Evolutionary conservation across 176 grass and related monocot species (phyloP), one percentile per base, ranked within the genome.

Genomic region (Oryza longistaminata): DNA sequence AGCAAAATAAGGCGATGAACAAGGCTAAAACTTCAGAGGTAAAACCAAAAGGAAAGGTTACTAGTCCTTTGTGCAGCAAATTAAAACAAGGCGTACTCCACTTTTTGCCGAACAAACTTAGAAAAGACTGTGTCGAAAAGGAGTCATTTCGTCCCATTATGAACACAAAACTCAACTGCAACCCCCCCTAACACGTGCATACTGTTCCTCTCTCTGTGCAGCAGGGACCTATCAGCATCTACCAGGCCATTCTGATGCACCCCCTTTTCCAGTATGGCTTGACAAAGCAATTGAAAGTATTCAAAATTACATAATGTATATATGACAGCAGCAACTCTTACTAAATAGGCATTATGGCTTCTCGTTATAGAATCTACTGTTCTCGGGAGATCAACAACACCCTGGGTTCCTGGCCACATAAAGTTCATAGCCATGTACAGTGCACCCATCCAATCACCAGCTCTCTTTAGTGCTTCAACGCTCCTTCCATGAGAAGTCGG

Each of bases 361-460:
- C 96, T 69, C 87, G 90, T n/a, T 87, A 98, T 98, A 68, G 75
- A 87, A 91, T 90, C 93, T 55, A 98, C 88, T 52, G 84, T 93
- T 82, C 89, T 91, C 9, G 96, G 96, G 58, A 98, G 93, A 95
- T 98, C 96, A 75, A 98, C 90, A 62, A 98, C 96, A 83, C 96
- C 96, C 88, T 95, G 93, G 78, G 93, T 92, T n/a, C n/a, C 35
- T 93, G 93, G 64, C 96, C 96, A 70, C 96, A 88, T 98, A 98
- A 84, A 98, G 89, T 91, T 91, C 93, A 95, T 98, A 87, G 96
- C 93, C 96, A 98, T 98, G 75, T 98, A 91, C 44, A 98, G 89
- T 83, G 96, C 96, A 70, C 96, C 96, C 96, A 98, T 98, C 96
- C 96, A 98, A 85, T 98, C 96, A 11, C 96, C 96, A 83, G 96